phyloP scores from a whole-genome alignment of 306 rosid genomes.

The Glycine soja region DNA sequence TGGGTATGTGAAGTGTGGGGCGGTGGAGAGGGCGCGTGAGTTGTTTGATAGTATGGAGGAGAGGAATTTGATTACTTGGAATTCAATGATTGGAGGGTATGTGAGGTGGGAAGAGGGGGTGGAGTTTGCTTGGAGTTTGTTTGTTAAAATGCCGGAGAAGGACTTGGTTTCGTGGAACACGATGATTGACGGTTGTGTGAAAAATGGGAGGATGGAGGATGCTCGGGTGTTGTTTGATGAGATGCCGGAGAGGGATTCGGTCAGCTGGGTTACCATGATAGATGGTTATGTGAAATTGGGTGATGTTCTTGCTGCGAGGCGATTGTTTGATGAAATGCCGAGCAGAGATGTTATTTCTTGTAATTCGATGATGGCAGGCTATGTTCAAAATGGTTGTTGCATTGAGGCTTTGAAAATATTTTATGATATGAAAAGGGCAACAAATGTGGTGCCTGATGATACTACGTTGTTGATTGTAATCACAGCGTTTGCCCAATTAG shows the following conservation, averaged over 20 bases:
- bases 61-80: slow-evolving; percentile 80
- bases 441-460: slow-evolving; percentile 55
- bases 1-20: slow-evolving; percentile 69
- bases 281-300: slow-evolving; percentile 71
- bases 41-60: slow-evolving; percentile 68
- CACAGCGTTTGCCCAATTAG: slow-evolving; percentile 69
- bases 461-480: slow-evolving; percentile 67
- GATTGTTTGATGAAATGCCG: slow-evolving; percentile 76
- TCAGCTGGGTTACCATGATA: slow-evolving; percentile 79
- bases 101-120: slow-evolving; percentile 57
- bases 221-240: slow-evolving; percentile 57
- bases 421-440: slow-evolving; percentile 55
- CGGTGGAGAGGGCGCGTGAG: slow-evolving; percentile 57
- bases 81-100: slow-evolving; percentile 72
- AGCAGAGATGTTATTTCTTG: slow-evolving; percentile 62
- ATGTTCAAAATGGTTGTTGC: slow-evolving; percentile 66
- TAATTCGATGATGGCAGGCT: slow-evolving; percentile 81
- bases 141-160: slow-evolving; percentile 66
- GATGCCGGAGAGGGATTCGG: slow-evolving; percentile 64
- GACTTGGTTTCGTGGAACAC: slow-evolving; percentile 86
- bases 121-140: slow-evolving; percentile 64
- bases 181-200: slow-evolving; percentile 72
- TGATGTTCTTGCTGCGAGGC: slow-evolving; percentile 56
- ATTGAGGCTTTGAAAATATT: slow-evolving; percentile 72
- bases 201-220: slow-evolving; percentile 65